Evolutionary conservation across 257 asterid species (phyloP).

Genomic region (Forsythia viridissima): DNA sequence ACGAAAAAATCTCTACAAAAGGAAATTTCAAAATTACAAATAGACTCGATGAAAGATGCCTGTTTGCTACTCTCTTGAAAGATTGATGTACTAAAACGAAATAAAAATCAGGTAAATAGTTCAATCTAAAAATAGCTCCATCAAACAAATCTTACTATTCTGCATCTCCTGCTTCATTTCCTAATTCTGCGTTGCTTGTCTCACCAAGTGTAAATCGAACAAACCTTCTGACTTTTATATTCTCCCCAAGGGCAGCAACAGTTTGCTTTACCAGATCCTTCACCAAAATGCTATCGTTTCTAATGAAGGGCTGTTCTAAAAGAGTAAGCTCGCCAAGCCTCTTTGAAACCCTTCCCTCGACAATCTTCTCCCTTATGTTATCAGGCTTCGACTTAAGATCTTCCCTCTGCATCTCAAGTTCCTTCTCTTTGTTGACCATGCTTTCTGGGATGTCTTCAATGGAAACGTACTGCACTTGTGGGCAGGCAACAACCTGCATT

Average conservation of each 20-base stretch:
- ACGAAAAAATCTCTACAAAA: background rate
- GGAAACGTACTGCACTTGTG: slow-evolving; percentile 76
- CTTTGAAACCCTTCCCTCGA: slow-evolving; percentile 84
- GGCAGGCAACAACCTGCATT: slow-evolving; percentile 94
- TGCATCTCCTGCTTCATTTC: slow-evolving; percentile 31
- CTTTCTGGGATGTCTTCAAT: slow-evolving; percentile 73
- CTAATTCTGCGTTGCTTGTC: slow-evolving; percentile 29
- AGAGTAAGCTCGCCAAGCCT: slow-evolving; percentile 91
- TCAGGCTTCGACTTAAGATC: slow-evolving; percentile 90
- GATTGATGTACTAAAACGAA: background rate
- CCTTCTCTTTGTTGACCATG: slow-evolving; percentile 61
- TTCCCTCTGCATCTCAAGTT: slow-evolving; percentile 92
- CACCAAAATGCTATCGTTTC: slow-evolving; percentile 65
- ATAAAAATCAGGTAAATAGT: background rate
- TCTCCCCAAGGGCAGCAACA: slow-evolving; percentile 89
- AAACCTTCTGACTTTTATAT: slow-evolving; percentile 82
- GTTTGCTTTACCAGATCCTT: slow-evolving; percentile 94
- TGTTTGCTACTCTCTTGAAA: background rate
- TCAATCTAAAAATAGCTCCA: background rate
- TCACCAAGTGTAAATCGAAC: slow-evolving; percentile 83
- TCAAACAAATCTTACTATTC: background rate
- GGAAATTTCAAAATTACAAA: background rate
- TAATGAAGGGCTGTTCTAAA: slow-evolving; percentile 79
- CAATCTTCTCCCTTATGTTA: slow-evolving; percentile 79
- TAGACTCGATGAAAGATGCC: background rate